Base-by-base conservation (phyloP, 306 rosid species). In the Cotoneaster glaucophyllus region DNA sequence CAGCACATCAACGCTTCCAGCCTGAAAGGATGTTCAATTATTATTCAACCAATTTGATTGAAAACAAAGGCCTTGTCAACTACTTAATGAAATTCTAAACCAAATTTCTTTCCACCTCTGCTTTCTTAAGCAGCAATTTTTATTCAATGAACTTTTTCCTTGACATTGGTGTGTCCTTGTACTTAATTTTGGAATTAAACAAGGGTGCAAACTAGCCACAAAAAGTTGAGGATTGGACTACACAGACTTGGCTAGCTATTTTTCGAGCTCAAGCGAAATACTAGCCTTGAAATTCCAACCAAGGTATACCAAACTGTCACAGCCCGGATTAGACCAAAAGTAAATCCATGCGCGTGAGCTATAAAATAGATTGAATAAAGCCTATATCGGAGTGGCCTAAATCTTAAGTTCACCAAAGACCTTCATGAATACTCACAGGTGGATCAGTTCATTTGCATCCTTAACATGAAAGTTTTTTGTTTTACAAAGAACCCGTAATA, bases 1-100 rank as follows among this genome's bases (percentile, higher is more conserved):
- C 86, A 93, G 78, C 54, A 86, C 95, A 70, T 90, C 96, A 73
- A 90, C 81, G 75, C 95, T 89, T 78, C 93, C 98, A 67, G 83
- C 93, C 98, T 93, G 81, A 79, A 70, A 87, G 69, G 67, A 75
- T 45, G 29, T 74, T n/a, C n/a, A 74, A 21, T 62, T 72, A 74
- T 28, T 45, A 62, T 19, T 28, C 11, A 53, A 67, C 58, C 26
- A 56, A 61, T 39, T 68, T 62, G 62, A 67, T 52, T 44, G 63
- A 21, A 59, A 67, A 59, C 12, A 73, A 71, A 80, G 57, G 75
- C 32, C 6, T 58, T 70, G 62, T 74, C 28, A 50, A 68, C 76
- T 41, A 26, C 57, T 18, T 59, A 44, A 10, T 59, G 34, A 73
- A 59, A 31, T 17, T 9, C 6, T 73, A 73, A 14, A 44, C 26